Percentiles rank a stretch among this genome's conserved stretches.
phyloP scores from a whole-genome alignment of 768 basidiomycete species.

The Psilocybe sp. region DNA sequence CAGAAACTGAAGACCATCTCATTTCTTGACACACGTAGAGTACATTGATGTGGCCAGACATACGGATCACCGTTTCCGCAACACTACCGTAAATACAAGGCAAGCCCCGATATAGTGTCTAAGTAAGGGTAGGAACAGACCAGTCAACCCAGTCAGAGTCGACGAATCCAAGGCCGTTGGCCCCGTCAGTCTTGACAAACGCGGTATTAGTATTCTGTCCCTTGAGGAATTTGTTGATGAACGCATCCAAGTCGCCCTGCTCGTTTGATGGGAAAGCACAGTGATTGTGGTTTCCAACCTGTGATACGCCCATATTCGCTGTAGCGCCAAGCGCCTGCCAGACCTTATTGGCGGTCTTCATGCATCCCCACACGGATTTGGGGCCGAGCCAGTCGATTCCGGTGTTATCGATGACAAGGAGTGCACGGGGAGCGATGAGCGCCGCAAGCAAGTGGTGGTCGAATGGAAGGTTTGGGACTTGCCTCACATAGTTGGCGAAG shows the following conservation, averaged over 20 bases:
- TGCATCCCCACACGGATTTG: conserved; percentile 46
- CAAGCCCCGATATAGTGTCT: not conserved
- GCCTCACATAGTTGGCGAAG: conserved; percentile 46
- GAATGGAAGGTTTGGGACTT: conserved; percentile 45
- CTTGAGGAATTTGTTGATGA: conserved; percentile 54
- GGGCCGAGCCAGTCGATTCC: conserved; percentile 56
- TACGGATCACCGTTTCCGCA: too few species aligned
- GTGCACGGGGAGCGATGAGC: conserved; percentile 51
- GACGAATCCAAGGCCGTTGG: conserved; percentile 36
- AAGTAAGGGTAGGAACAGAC: conserved; percentile 40
- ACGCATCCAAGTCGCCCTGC: conserved; percentile 45
- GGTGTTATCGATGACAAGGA: conserved; percentile 55
- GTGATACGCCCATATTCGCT: conserved; percentile 49
- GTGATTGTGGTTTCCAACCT: conserved; percentile 52
- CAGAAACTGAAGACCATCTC: too few species aligned
- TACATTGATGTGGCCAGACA: too few species aligned
- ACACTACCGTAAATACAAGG: too few species aligned
- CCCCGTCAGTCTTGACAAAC: conserved; percentile 41
- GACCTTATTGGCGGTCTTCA: conserved; percentile 47
- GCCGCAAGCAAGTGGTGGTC: conserved; percentile 60
- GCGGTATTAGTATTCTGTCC: conserved; percentile 45
- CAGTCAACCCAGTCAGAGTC: conserved; percentile 46
- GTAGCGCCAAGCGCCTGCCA: conserved; percentile 48
- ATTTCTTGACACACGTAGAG: too few species aligned
- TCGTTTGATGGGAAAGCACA: conserved; percentile 51